phyloP scores from a whole-genome alignment of 768 basidiomycete genomes.

The Podaxis sp. region DNA sequence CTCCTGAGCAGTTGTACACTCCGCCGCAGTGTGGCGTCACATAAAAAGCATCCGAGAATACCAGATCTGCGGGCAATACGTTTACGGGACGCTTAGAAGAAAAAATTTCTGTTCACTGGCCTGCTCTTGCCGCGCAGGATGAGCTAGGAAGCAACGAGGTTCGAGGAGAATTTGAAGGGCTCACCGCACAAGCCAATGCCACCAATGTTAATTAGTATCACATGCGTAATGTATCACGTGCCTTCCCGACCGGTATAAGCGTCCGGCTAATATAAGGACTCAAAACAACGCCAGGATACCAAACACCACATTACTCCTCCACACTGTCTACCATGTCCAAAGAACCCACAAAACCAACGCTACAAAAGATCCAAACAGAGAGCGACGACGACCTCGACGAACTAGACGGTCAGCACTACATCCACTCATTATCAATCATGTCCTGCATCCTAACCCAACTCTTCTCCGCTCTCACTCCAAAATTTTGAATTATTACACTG shows the following conservation, averaged over 20 bases:
- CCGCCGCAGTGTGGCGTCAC: too few species aligned
- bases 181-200: too few species aligned
- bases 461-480: constrained; percentile 10
- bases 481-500: not conserved
- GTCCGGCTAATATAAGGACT: not conserved
- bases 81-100: too few species aligned
- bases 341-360: constrained; percentile 19
- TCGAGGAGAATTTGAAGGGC: too few species aligned
- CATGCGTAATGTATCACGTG: not conserved
- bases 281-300: not conserved
- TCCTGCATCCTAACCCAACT: not conserved
- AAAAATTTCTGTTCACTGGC: not conserved
- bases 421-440: not conserved
- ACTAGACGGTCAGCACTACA: constrained; percentile 48
- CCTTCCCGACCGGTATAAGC: not conserved
- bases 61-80: too few species aligned
- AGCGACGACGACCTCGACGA: constrained; percentile 65
- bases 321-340: constrained; percentile 5
- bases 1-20: too few species aligned
- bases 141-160: not conserved
- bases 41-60: too few species aligned
- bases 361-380: constrained; percentile 24
- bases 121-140: not conserved
- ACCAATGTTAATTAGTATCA: not conserved
- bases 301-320: not conserved